phyloP scores from a whole-genome alignment of 148 eudicot genomes.

The Cornus florida region DNA sequence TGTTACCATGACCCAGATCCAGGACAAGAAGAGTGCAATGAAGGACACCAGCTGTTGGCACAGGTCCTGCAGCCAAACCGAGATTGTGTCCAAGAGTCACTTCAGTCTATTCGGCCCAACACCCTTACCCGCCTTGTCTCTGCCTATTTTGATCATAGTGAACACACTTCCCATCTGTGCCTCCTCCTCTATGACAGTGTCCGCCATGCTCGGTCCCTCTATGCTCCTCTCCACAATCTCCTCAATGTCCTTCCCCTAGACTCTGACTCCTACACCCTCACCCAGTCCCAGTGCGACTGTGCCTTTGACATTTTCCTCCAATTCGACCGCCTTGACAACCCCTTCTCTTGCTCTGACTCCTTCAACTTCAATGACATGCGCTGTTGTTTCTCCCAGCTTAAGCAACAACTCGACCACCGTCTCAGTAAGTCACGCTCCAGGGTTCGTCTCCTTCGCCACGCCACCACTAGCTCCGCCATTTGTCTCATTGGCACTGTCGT shows the following conservation, averaged over 20 bases:
- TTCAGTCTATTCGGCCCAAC: slow-evolving; percentile 36
- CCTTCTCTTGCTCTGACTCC: slow-evolving; percentile 61
- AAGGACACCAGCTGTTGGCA: slow-evolving; percentile 25
- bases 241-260: slow-evolving; percentile 54
- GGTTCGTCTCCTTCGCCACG: slow-evolving; percentile 31
- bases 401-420: slow-evolving; percentile 49
- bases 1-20: slow-evolving; percentile 19
- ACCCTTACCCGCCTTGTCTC: slow-evolving; percentile 56
- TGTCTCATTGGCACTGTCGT: slow-evolving; percentile 61
- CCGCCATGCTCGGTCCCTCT: slow-evolving; percentile 44
- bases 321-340: slow-evolving; percentile 57
- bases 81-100: slow-evolving; percentile 48
- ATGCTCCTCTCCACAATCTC: slow-evolving; percentile 49
- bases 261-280: slow-evolving; percentile 39
- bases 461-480: slow-evolving; percentile 54
- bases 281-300: slow-evolving; percentile 51
- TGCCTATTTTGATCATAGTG: slow-evolving; percentile 67
- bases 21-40: slow-evolving; percentile 28
- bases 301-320: slow-evolving; percentile 54
- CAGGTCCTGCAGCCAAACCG: slow-evolving; percentile 69
- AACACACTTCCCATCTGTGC: slow-evolving; percentile 53
- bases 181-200: slow-evolving; percentile 47
- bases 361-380: slow-evolving; percentile 57
- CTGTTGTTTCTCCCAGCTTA: slow-evolving; percentile 55
- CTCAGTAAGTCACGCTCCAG: slow-evolving; percentile 50